Evolutionary conservation across 352 stramenopile genomes (phyloP).

Genomic region (Globisporangium sylvaticum): DNA sequence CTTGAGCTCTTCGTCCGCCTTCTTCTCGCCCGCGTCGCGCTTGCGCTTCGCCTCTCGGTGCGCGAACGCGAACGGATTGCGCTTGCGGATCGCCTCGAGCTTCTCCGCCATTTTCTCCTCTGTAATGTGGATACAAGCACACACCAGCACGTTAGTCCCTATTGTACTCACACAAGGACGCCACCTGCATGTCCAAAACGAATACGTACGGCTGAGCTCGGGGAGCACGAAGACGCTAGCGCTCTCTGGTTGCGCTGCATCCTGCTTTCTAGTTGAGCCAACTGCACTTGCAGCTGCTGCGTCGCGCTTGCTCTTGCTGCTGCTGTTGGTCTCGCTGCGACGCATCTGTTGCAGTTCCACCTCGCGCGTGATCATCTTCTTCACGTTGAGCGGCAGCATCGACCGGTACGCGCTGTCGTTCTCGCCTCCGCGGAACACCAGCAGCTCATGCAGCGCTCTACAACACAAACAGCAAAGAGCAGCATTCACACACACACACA

Average conservation of each 20-base stretch:
- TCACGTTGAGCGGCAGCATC: slow-evolving; percentile 54
- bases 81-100: slow-evolving; percentile 54
- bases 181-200: background rate
- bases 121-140: slow-evolving; percentile 19
- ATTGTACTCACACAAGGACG: too few relatives aligned
- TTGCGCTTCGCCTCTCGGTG: slow-evolving; percentile 81
- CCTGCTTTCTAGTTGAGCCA: slow-evolving; percentile 8
- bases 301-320: background rate
- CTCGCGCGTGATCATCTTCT: slow-evolving; percentile 78
- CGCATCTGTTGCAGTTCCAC: slow-evolving; percentile 81
- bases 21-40: slow-evolving; percentile 42
- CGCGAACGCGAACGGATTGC: slow-evolving; percentile 78
- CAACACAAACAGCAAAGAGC: background rate
- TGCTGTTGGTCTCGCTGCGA: slow-evolving; percentile 40
- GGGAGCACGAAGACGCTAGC: slow-evolving; percentile 44
- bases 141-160: background rate
- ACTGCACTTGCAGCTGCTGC: slow-evolving; percentile 3
- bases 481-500: background rate
- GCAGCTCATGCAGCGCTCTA: slow-evolving; percentile 68
- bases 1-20: slow-evolving; percentile 26
- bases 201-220: slow-evolving; percentile 46
- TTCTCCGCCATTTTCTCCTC: slow-evolving; percentile 59
- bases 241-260: slow-evolving; percentile 18
- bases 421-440: slow-evolving; percentile 48
- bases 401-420: slow-evolving; percentile 21